These are phyloP conservation scores for Anthracocystis panici-leucophaei DNA, from an alignment of 1,284 basidiomycete genomes.

Conservation along the genomic window DNA sequence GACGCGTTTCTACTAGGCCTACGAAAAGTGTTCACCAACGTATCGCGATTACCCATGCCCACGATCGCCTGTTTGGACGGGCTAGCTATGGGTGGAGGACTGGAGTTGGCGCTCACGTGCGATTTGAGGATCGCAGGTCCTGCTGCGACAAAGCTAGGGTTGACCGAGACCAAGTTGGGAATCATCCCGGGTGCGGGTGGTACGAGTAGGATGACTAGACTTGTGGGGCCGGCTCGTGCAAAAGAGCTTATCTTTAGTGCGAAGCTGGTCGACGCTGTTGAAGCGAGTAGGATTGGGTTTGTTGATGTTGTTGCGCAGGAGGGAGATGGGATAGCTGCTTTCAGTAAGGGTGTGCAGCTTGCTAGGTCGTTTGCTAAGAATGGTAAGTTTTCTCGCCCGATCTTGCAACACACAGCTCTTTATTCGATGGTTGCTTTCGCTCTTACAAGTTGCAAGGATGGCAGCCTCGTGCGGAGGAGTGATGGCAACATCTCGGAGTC, in stretches of 20 bases:
- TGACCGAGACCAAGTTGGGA: conserved; percentile 85
- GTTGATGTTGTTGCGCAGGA: conserved; percentile 80
- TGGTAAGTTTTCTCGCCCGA: conserved; percentile 72
- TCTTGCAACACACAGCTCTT: background rate
- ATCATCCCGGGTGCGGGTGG: conserved; percentile 83
- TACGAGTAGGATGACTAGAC: conserved; percentile 84
- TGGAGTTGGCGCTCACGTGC: conserved; percentile 87
- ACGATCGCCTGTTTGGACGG: conserved; percentile 94
- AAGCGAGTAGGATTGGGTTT: conserved; percentile 83
- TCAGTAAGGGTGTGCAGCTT: conserved; percentile 37
- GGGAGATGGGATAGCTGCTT: conserved; percentile 20
- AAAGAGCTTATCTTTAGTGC: conserved; percentile 90
- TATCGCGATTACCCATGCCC: conserved; percentile 85
- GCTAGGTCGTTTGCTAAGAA: conserved; percentile 71
- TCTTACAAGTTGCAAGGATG: background rate
- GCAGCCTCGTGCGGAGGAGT: background rate
- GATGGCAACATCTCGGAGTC: background rate
- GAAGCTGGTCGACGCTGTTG: conserved; percentile 75
- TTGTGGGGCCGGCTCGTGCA: conserved; percentile 83
- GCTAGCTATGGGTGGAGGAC: conserved; percentile 88
- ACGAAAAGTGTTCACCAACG: conserved; percentile 78
- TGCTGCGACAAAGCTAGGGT: conserved; percentile 80
- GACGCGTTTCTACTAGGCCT: conserved; percentile 83
- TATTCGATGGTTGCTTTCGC: background rate
- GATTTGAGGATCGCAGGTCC: conserved; percentile 84